Conservation (phyloP, 1,284 basidiomycete genomes). For the Ganoderma sinense region DNA sequence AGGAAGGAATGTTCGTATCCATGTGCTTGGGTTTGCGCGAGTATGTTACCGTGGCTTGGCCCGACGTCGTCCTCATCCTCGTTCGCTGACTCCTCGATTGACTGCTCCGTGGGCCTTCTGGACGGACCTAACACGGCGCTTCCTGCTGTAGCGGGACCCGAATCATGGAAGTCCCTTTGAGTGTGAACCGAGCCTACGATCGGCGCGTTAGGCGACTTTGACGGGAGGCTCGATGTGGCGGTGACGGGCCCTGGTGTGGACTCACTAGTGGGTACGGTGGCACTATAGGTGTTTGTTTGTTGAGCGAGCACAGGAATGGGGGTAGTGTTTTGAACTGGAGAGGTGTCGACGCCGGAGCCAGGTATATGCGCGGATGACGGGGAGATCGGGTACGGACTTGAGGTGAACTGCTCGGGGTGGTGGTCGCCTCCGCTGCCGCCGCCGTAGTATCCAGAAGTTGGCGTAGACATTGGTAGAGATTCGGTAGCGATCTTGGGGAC, state of each 20-base stretch:
- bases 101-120: neutral
- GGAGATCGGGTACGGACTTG: neutral
- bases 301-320: neutral
- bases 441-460: neutral
- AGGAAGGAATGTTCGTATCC: neutral
- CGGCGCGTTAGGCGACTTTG: neutral
- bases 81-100: conserved; percentile 15
- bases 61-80: conserved; percentile 15
- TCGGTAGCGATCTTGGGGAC: conserved; percentile 14
- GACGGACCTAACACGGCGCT: conserved; percentile 23
- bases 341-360: neutral
- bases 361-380: neutral
- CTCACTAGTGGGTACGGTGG: neutral
- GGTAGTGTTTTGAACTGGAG: neutral
- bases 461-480: conserved; percentile 5
- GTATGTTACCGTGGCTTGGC: neutral
- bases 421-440: neutral
- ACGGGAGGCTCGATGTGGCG: neutral
- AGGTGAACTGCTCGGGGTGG: neutral
- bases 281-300: neutral
- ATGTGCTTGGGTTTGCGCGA: neutral
- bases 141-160: neutral
- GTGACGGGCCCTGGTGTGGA: neutral
- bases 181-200: neutral
- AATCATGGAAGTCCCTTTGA: neutral